Evolutionary conservation across 1,139 yeast species (phyloP), one percentile per base, ranked within the genome.

Genomic region (Scheffersomyces cryptocercus): DNA sequence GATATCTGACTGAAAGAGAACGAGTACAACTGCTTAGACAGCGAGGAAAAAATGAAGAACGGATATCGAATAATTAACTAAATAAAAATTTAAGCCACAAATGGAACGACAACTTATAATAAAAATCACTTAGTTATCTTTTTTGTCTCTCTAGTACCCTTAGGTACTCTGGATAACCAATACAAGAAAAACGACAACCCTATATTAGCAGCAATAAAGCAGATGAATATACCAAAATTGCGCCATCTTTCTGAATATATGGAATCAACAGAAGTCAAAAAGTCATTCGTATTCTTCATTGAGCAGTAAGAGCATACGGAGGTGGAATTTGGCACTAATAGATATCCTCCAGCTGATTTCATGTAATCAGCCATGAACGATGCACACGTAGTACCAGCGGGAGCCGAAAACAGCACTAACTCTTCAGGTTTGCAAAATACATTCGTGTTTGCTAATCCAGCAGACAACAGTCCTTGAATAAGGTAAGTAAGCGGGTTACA

Each of bases 341-440:
- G 37, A 42, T 51, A 53, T 3, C 56, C 56, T 12, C 55, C 55
- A 1, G 45, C 48, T 8, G 16, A 8, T 6, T 14, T 13, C 9
- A 51, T 46, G 42, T 49, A 51, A 13, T 39, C 16, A 4, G 34
- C 39, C 54, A 53, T 46, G 43, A 44, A 51, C 28, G 46, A 46
- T 7, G 41, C 47, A 39, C 56, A 53, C 1, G 54, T 49, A n/a
- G 10, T 16, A 37, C 61, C 80, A 64, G 77, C 45, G 5, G 58
- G 73, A 28, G 88, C 82, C n/a, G 55, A 47, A 52, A 83, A 68
- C 3, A 44, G 39, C 36, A 75, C 61, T 29, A 64, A 65, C 60
- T 84, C 88, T 41, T 62, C 62, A 1, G 47, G 48, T 5, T 79
- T 50, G 63, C 88, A 83, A 1, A 40, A 47, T 28, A 55, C 62